Base-by-base conservation (phyloP, 352 stramenopile species). In the Pythium volutum region DNA sequence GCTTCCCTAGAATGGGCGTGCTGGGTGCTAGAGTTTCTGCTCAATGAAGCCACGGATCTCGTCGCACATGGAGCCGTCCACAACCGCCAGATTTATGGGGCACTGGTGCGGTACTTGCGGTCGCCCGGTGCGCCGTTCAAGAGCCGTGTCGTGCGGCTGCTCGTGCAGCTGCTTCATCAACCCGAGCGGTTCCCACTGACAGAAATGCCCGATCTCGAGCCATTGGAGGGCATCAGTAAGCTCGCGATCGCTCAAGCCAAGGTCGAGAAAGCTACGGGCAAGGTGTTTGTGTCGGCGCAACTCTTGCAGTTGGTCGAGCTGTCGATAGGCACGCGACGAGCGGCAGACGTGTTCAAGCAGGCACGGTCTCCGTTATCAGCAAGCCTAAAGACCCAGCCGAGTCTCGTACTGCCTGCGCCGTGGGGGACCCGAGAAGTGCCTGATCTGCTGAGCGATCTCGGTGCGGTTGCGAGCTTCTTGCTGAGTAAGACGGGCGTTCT, bases 1-100 rank as follows among this genome's bases (percentile, higher is more conserved):
- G 83, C 87, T 26, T 95, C 83, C 2, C 67, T 96, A 2, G 85
- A 96, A 34, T 96, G 85, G 80, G 87, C 87, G 3, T 96, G 87
- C 58, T 96, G 87, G 87, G 56, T 93, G 12, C 62, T 96, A 12
- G 81, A 91, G 31, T 80, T 94, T 18, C 56, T 96, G 45, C 64
- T 96, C 4, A 92, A 89, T 50, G 76, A 93, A 39, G 81, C 83
- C 1, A 82, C 69, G 4, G 81, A 88, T 50, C 43, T 95, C 2
- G 73, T 93, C 9, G 57, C 70, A 0, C 73, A 74, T 45, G 85
- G 85, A 16, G 83, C 81, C 18, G 84, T 95, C 4, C 87, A 96
- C 63, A 91, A 93, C 51, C 75, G 73, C 15, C 81, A 86, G 55
- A 88, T 96, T 8, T 96, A 90, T 56, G 80, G 71, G 4, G 84